These are phyloP conservation scores for Cucumis melo DNA, from an alignment of 306 rosid genomes.

Conservation along the genomic window DNA sequence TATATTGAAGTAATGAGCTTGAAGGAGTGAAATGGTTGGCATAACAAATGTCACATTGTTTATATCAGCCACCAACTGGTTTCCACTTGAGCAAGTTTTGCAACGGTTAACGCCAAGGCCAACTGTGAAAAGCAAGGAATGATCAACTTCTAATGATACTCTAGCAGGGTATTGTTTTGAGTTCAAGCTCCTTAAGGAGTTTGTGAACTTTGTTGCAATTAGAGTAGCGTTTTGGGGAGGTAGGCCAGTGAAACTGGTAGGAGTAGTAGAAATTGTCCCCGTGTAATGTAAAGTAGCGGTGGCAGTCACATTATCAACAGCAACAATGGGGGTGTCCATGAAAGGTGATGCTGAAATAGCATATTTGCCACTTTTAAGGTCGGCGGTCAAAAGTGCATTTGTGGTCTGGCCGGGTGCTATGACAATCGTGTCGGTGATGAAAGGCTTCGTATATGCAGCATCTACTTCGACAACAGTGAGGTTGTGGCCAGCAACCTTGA, in stretches of 20 bases:
- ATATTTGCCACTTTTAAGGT: slow-evolving; percentile 33
- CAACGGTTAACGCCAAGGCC: slow-evolving; percentile 70
- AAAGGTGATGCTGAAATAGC: slow-evolving; percentile 53
- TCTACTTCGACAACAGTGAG: slow-evolving; percentile 73
- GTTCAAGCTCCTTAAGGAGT: slow-evolving; percentile 52
- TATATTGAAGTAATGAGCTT: slow-evolving; percentile 70
- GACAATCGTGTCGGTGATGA: slow-evolving; percentile 43
- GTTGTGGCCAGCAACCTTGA: slow-evolving; percentile 63
- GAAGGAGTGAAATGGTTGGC: slow-evolving; percentile 65
- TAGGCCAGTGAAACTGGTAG: slow-evolving; percentile 33
- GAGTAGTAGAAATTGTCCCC: slow-evolving; percentile 22
- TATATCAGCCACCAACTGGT: slow-evolving; percentile 50
- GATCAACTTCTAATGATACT: slow-evolving; percentile 57
- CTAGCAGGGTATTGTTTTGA: slow-evolving; percentile 42
- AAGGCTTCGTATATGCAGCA: slow-evolving; percentile 68
- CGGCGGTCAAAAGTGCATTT: slow-evolving; percentile 45
- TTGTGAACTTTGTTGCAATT: slow-evolving; percentile 31
- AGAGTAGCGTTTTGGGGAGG: slow-evolving; percentile 53
- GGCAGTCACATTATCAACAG: slow-evolving; percentile 50
- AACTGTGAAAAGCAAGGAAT: slow-evolving; percentile 57
- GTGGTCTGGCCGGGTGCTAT: slow-evolving; percentile 91
- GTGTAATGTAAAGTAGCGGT: slow-evolving; percentile 49
- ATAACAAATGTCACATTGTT: slow-evolving; percentile 68
- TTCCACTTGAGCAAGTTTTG: slow-evolving; percentile 34
- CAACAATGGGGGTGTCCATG: slow-evolving; percentile 50